Percentiles rank a stretch among this genome's conserved stretches.
Evolutionary conservation across 2,329 filamentous ascomycete species (phyloP).

Genomic region (Ophiostoma tasmaniense): DNA sequence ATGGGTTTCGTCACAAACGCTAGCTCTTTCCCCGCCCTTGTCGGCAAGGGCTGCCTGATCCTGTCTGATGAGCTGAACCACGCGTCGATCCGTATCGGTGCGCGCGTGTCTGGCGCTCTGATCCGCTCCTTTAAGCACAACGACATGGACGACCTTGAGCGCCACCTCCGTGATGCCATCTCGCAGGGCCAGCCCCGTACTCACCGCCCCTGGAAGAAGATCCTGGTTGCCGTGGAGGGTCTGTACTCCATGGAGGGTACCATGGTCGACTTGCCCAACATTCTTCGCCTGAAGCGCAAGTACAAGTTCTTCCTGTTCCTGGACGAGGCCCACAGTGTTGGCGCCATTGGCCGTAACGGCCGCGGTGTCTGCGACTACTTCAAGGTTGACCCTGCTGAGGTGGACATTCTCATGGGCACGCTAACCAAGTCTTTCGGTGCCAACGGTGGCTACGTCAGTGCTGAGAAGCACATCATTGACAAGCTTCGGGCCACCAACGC

Average conservation of each 20-base stretch:
- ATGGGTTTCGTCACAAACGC: conserved; percentile 99
- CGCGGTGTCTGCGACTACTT: conserved; percentile 98
- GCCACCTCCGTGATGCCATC: conserved; percentile 79
- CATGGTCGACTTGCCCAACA: conserved; percentile 92
- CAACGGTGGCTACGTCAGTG: conserved; percentile 92
- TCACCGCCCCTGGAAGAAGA: conserved; percentile 99
- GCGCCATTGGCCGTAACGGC: conserved; percentile 79
- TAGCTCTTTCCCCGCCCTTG: conserved; percentile 81
- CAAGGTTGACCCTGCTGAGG: conserved; percentile 73
- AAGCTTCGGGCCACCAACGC: conserved; percentile 82
- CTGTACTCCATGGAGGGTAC: conserved; percentile 99
- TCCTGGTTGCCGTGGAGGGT: conserved; percentile 89
- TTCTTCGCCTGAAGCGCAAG: conserved; percentile 78
- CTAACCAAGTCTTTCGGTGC: conserved; percentile 97
- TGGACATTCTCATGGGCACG: conserved; percentile 97
- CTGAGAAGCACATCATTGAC: conserved; percentile 82
- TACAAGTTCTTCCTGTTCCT: conserved; percentile 97
- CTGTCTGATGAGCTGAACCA: conserved; percentile 98
- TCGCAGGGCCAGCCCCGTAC: conserved; percentile 95
- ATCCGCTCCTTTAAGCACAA: conserved; percentile 98
- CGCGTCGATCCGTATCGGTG: conserved; percentile 91
- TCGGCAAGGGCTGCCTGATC: conserved; percentile 86
- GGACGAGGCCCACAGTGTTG: conserved; percentile 93
- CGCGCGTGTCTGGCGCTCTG: conserved; percentile 86
- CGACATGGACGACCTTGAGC: conserved; percentile 81